phyloP scores from a whole-genome alignment of 441 rosid genomes.

The Adansonia rubrostipa region DNA sequence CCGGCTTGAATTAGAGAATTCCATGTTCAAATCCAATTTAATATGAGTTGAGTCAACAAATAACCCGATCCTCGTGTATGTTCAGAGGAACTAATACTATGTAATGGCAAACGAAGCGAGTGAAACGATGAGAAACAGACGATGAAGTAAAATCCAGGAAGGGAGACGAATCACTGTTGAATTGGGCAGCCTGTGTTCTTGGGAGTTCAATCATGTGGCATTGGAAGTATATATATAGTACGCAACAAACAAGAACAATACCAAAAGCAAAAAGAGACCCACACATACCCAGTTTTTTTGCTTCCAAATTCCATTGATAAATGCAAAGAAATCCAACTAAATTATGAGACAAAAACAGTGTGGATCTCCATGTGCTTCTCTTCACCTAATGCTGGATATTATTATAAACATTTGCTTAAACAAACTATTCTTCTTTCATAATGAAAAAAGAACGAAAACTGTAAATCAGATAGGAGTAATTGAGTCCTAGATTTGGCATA shows the following conservation, averaged over 20 bases:
- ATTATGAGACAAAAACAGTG: conserved; percentile 27
- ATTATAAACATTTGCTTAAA: too few relatives aligned
- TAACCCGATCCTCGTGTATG: too few relatives aligned
- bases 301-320: not conserved
- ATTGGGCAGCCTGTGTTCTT: not conserved
- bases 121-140: not conserved
- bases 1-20: too few relatives aligned
- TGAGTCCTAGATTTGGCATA: not conserved
- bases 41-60: too few relatives aligned
- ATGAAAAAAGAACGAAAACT: not conserved
- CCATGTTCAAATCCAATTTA: too few relatives aligned
- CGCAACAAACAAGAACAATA: not conserved
- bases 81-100: not conserved
- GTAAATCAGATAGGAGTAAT: not conserved
- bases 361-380: conserved; percentile 23
- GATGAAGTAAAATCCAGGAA: not conserved
- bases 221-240: not conserved
- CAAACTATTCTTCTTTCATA: not conserved
- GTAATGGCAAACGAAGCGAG: not conserved
- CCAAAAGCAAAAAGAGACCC: not conserved
- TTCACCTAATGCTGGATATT: conserved; percentile 21
- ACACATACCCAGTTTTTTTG: not conserved
- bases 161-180: not conserved
- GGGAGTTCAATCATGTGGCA: too few relatives aligned
- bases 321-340: conserved; percentile 19